A percentile compares a stretch with the other conserved stretches of the same genome.
These are phyloP conservation scores for Backusella tarrabulga DNA, from an alignment of 192 early-diverging fungal species.

Conservation along the genomic window DNA sequence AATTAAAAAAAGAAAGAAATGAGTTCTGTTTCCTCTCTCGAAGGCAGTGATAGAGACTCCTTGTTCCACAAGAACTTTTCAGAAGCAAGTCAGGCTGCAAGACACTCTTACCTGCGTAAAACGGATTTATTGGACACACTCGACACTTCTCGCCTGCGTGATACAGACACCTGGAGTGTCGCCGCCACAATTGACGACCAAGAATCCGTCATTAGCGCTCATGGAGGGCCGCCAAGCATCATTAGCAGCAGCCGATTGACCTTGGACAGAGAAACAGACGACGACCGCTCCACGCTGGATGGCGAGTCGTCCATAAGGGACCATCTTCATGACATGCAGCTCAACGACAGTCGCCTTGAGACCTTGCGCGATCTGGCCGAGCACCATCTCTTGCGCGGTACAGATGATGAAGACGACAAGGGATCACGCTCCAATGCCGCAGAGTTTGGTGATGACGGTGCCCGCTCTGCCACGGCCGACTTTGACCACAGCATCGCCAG, in stretches of 20 bases:
- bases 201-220: slow-evolving; percentile 37
- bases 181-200: slow-evolving; percentile 43
- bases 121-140: slow-evolving; percentile 37
- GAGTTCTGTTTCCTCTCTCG: slow-evolving; percentile 32
- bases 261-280: slow-evolving; percentile 26
- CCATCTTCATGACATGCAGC: neutral
- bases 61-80: slow-evolving; percentile 19
- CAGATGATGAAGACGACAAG: slow-evolving; percentile 26
- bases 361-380: slow-evolving; percentile 10
- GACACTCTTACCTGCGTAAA: slow-evolving; percentile 34
- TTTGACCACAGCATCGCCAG: slow-evolving; percentile 17
- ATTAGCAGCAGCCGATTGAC: slow-evolving; percentile 22
- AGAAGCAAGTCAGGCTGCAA: slow-evolving; percentile 15
- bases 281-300: slow-evolving; percentile 26
- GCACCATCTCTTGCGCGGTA: neutral
- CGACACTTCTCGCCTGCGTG: slow-evolving; percentile 25
- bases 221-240: slow-evolving; percentile 23
- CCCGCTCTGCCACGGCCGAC: slow-evolving; percentile 29
- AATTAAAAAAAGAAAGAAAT: neutral
- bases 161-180: slow-evolving; percentile 42
- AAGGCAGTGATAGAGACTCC: slow-evolving; percentile 30
- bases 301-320: slow-evolving; percentile 16
- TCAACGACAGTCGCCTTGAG: neutral
- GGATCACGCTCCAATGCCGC: slow-evolving; percentile 33
- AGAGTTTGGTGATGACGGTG: slow-evolving; percentile 39